phyloP scores from a whole-genome alignment of 2,329 filamentous ascomycete genomes.

The Coniochaeta sp. region DNA sequence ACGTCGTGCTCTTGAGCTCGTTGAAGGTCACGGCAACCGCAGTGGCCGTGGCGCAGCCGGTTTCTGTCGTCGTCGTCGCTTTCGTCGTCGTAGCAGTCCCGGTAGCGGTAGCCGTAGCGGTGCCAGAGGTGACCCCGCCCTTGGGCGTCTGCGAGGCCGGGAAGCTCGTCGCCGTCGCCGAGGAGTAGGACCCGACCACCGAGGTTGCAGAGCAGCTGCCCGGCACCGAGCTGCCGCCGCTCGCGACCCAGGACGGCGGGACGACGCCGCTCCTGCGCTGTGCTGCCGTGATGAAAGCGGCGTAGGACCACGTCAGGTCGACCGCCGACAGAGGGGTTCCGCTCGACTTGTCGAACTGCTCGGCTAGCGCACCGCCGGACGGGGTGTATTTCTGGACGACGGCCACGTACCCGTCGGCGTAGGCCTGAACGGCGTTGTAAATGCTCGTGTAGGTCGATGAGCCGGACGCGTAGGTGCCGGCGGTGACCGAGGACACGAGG shows the following conservation, averaged over 20 bases:
- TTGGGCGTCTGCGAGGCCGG: slow-evolving; percentile 40
- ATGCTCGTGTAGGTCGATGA: slow-evolving; percentile 45
- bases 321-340: slow-evolving; percentile 53
- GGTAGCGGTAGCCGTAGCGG: slow-evolving; percentile 3
- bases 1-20: slow-evolving; percentile 46
- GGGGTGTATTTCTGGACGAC: slow-evolving; percentile 57
- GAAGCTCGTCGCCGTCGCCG: slow-evolving; percentile 39
- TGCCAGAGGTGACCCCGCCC: slow-evolving; percentile 17
- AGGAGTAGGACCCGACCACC: slow-evolving; percentile 41
- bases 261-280: slow-evolving; percentile 47
- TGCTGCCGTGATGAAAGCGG: slow-evolving; percentile 58
- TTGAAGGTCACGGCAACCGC: slow-evolving; percentile 57
- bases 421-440: slow-evolving; percentile 46
- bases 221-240: slow-evolving; percentile 39
- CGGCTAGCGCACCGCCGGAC: slow-evolving; percentile 55
- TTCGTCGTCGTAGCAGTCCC: slow-evolving; percentile 7
- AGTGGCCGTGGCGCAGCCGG: slow-evolving; percentile 29
- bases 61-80: slow-evolving; percentile 17
- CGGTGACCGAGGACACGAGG: slow-evolving; percentile 47
- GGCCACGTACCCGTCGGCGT: slow-evolving; percentile 54
- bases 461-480: slow-evolving; percentile 53
- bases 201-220: slow-evolving; percentile 38
- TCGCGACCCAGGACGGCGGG: slow-evolving; percentile 49
- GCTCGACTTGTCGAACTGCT: slow-evolving; percentile 54
- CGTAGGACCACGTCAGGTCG: slow-evolving; percentile 69